A percentile compares a stretch with the other conserved stretches of the same genome.
These are phyloP conservation scores for Cordyceps tenuipes DNA, from an alignment of 2,329 filamentous ascomycete genomes.

Conservation along the genomic window DNA sequence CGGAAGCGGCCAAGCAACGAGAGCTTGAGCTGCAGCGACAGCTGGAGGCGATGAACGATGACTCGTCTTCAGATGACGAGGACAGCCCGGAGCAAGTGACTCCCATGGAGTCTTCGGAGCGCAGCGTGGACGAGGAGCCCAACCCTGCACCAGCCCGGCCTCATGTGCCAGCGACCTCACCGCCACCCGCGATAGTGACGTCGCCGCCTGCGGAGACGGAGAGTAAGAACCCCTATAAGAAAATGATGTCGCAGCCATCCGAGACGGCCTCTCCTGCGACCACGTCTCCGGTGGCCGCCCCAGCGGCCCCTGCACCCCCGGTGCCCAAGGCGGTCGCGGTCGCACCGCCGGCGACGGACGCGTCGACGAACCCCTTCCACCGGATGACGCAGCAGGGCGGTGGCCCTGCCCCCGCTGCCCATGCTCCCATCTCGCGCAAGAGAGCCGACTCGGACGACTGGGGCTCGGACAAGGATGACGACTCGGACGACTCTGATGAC, in stretches of 20 bases:
- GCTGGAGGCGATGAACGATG: slow-evolving; percentile 67
- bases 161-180: slow-evolving; percentile 36
- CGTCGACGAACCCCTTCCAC: slow-evolving; percentile 94
- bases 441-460: slow-evolving; percentile 61
- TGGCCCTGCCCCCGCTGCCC: slow-evolving; percentile 35
- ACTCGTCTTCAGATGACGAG: slow-evolving; percentile 75
- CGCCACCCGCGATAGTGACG: slow-evolving; percentile 42
- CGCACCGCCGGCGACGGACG: slow-evolving; percentile 40
- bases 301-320: slow-evolving; percentile 27
- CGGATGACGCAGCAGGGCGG: slow-evolving; percentile 59
- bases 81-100: slow-evolving; percentile 66
- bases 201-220: slow-evolving; percentile 57
- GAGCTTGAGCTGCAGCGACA: slow-evolving; percentile 85
- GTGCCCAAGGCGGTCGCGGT: slow-evolving; percentile 23
- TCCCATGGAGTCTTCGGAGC: slow-evolving; percentile 52
- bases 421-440: slow-evolving; percentile 44
- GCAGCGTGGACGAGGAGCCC: slow-evolving; percentile 43
- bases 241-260: slow-evolving; percentile 67
- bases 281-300: slow-evolving; percentile 34
- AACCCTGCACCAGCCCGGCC: slow-evolving; percentile 42
- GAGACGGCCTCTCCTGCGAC: slow-evolving; percentile 41
- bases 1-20: slow-evolving; percentile 82
- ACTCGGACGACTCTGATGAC: slow-evolving; percentile 64
- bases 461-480: slow-evolving; percentile 62
- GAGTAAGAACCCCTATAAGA: slow-evolving; percentile 92